Percentiles rank a stretch among this genome's conserved stretches.
Evolutionary conservation across 179 eudicot genomes (phyloP).

Genomic region (Carnegiea gigantea): DNA sequence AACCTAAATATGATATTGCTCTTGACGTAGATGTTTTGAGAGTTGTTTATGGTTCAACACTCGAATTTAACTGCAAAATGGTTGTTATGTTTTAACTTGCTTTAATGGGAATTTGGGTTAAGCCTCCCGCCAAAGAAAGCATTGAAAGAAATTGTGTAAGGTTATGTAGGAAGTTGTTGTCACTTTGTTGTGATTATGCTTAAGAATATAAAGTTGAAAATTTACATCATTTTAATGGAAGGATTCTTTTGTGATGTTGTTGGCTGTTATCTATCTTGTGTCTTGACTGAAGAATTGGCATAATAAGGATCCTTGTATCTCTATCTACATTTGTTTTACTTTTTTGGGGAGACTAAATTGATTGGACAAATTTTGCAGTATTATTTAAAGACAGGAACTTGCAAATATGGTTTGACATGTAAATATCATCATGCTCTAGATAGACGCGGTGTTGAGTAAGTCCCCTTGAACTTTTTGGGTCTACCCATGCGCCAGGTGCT

Average conservation of each 20-base stretch:
- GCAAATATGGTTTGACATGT: conserved; percentile 73
- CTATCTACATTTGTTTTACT: neutral
- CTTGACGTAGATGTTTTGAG: neutral
- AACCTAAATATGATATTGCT: no score
- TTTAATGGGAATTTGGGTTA: neutral
- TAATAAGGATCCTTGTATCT: neutral
- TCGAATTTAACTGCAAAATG: neutral
- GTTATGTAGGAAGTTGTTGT: neutral
- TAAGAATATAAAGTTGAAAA: neutral
- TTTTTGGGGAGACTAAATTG: conserved; percentile 1
- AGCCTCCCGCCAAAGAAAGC: neutral
- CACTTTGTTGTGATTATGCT: neutral
- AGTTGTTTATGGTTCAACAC: neutral
- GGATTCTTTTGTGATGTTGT: neutral
- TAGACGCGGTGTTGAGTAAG: conserved; percentile 46
- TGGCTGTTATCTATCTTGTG: neutral
- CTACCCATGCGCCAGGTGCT: conserved; percentile 71
- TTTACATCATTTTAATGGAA: neutral
- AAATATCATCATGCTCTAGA: conserved; percentile 72
- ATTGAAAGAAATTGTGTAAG: neutral
- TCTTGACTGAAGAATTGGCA: neutral
- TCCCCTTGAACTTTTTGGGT: conserved; percentile 49
- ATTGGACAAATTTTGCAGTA: conserved; percentile 43
- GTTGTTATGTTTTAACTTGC: neutral
- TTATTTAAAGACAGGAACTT: conserved; percentile 65